Evolutionary conservation across 116 monocot species (phyloP).

Genomic region (Zostera marina): DNA sequence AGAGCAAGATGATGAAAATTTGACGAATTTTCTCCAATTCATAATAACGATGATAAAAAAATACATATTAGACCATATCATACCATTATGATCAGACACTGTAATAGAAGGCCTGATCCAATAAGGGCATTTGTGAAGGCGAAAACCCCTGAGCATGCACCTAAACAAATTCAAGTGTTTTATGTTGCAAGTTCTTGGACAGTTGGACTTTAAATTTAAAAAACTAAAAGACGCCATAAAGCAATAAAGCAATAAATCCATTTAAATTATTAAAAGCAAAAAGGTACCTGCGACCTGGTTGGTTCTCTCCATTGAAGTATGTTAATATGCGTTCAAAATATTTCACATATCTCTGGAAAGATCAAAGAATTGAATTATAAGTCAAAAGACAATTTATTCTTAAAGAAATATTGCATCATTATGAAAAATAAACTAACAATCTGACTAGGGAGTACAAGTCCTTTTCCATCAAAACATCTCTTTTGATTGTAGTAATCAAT

Average conservation of each 20-base stretch:
- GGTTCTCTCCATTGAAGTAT: slow-evolving; percentile 98
- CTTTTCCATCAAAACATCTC: slow-evolving; percentile 96
- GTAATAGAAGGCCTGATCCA: slow-evolving; percentile 98
- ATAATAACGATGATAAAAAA: neutral
- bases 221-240: neutral
- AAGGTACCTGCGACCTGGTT: slow-evolving; percentile 62
- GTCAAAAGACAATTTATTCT: neutral
- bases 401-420: neutral
- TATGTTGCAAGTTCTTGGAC: neutral
- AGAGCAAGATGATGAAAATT: no score
- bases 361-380: slow-evolving; percentile 12
- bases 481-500: slow-evolving; percentile 99
- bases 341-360: slow-evolving; percentile 85
- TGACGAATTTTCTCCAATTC: no score
- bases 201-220: neutral
- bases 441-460: slow-evolving; percentile 98
- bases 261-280: neutral
- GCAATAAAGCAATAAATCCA: neutral
- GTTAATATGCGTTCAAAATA: slow-evolving; percentile 97
- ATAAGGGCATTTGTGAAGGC: slow-evolving; percentile 94
- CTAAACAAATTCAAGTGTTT: slow-evolving; percentile 19
- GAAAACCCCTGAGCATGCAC: slow-evolving; percentile 98
- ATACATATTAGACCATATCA: neutral
- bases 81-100: slow-evolving; percentile 93
- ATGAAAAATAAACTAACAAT: slow-evolving; percentile 64